Evolutionary conservation across 495 filamentous ascomycete species (phyloP), one percentile per base, ranked within the genome.

Genomic region (Neurospora discreta): DNA sequence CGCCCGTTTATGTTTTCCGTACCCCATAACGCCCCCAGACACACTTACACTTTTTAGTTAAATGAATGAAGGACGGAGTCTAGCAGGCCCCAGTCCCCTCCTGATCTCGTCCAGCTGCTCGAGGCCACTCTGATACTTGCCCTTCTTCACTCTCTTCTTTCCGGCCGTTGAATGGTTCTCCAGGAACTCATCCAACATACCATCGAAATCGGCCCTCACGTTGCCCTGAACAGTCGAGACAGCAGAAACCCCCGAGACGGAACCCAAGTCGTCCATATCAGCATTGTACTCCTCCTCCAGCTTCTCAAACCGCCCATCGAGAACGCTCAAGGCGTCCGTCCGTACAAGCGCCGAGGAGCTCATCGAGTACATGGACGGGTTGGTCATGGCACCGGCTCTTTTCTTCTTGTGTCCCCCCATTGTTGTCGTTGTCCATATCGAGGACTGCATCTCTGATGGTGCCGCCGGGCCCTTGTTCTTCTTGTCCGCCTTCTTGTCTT

Each of bases 361-460:
- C 96, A 98, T 99, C n/a, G 93, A 97, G 83, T 97, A 98, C 18
- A 87, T 87, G 7, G 95, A 95, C 1, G 91, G 92, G 76, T 91
- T 92, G 26, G 95, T 98, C 79, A 95, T 79, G 23, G 95, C 94
- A 65, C 93, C 93, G 81, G 94, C 95, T 73, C 93, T 87, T 88
- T 95, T 96, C 88, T 97, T 98, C 41, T 85, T 84, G 2, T 92
- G 89, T 18, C 89, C 87, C 38, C 87, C 86, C 74, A 87, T 91
- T 6, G 92, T 93, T 0, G 91, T 91, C 26, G 90, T 92, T 16
- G 93, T 95, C 83, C 93, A 89, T 73, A 91, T 84, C 36, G 92
- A 93, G 6, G 91, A 93, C 69, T 92, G 89, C 11, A 90, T 60
- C 74, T 91, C 84, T 0, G 90, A 91, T 26, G 86, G 86, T 70